Conservation (phyloP, 192 early-diverging fungal species). For the Backusella tarrabulga region DNA sequence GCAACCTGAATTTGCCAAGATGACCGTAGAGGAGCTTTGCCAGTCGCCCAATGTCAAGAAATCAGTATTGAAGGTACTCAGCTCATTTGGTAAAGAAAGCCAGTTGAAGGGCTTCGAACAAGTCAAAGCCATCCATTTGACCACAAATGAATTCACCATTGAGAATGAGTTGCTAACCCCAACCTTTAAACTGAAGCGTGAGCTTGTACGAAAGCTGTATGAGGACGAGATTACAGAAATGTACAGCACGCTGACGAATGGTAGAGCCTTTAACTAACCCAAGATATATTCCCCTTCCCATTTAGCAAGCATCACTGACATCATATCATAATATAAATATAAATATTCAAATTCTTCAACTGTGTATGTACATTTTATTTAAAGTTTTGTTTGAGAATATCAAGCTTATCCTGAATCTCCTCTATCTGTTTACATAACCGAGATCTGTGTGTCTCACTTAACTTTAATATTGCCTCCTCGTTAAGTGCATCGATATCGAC, state of each 20-base stretch:
- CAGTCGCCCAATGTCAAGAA: slow-evolving; percentile 43
- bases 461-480: neutral
- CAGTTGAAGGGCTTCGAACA: slow-evolving; percentile 89
- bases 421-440: slow-evolving; percentile 10
- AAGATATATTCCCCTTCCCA: neutral
- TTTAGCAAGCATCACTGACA: neutral
- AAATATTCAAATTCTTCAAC: neutral
- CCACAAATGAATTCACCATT: slow-evolving; percentile 71
- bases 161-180: slow-evolving; percentile 87
- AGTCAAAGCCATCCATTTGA: slow-evolving; percentile 71
- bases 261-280: slow-evolving; percentile 25
- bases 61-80: slow-evolving; percentile 55
- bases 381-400: neutral
- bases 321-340: neutral
- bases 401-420: slow-evolving; percentile 15
- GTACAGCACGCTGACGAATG: slow-evolving; percentile 49
- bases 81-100: slow-evolving; percentile 52
- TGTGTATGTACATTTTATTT: neutral
- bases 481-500: neutral
- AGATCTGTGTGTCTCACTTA: neutral
- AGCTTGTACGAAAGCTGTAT: slow-evolving; percentile 68
- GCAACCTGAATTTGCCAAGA: neutral
- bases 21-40: slow-evolving; percentile 40
- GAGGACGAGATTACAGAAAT: slow-evolving; percentile 63
- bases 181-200: slow-evolving; percentile 89